Evolutionary conservation across 495 filamentous ascomycete species (phyloP).

Genomic region (Xylaria longipes): DNA sequence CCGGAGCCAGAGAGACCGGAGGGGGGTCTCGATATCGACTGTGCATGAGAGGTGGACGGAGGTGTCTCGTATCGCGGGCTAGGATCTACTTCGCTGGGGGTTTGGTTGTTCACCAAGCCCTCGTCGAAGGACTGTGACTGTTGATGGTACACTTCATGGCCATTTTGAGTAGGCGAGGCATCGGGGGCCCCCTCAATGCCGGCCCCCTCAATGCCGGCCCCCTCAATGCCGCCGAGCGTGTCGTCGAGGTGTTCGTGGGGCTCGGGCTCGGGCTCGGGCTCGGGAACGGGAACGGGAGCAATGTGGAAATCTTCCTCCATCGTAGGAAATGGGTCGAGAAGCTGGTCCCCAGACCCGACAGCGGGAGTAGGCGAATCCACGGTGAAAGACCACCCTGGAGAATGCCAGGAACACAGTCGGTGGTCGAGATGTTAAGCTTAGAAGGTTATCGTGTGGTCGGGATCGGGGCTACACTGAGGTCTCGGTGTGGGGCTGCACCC

Average conservation of each 20-base stretch:
- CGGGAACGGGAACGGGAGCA: conserved; percentile 20
- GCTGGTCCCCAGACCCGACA: conserved; percentile 56
- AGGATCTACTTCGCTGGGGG: conserved; percentile 46
- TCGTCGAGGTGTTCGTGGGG: conserved; percentile 48
- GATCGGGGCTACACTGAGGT: conserved; percentile 23
- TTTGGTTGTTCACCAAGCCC: conserved; percentile 41
- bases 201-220: no score
- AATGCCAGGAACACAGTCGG: background rate
- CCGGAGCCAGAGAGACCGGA: conserved; percentile 59
- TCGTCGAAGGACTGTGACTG: conserved; percentile 47
- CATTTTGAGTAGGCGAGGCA: conserved; percentile 29
- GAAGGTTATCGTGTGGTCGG: conserved; percentile 10
- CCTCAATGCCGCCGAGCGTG: conserved; percentile 48
- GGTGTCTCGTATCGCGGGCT: conserved; percentile 50
- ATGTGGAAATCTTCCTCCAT: conserved; percentile 51
- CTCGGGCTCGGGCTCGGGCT: no score
- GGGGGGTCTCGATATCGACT: conserved; percentile 54
- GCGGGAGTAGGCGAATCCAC: conserved; percentile 58
- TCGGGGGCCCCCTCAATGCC: conserved; percentile 47
- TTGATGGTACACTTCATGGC: conserved; percentile 25
- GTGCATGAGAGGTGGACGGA: conserved; percentile 41
- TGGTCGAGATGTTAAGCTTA: background rate
- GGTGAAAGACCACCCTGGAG: conserved; percentile 32
- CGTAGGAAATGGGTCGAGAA: conserved; percentile 57
- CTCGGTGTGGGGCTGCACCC: conserved; percentile 40